Evolutionary conservation across 2,329 filamentous ascomycete genomes (phyloP).

Genomic region (Fusarium marasasianum): DNA sequence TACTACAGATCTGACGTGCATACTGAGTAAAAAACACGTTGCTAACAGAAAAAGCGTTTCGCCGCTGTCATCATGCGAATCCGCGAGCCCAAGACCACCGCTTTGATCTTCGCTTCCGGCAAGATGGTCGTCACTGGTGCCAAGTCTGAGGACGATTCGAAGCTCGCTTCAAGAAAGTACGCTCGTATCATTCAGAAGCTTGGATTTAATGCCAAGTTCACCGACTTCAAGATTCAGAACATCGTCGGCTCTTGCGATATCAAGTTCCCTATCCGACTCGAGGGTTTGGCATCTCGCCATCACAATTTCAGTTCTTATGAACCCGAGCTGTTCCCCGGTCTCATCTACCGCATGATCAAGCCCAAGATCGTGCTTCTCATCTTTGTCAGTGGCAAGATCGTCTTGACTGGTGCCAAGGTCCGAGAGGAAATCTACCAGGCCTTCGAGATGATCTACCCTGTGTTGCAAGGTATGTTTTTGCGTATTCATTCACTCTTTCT

Average conservation of each 20-base stretch:
- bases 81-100: conserved; percentile 97
- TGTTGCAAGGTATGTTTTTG: conserved; percentile 77
- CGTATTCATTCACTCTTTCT: conserved; percentile 13
- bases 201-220: conserved; percentile 99
- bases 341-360: conserved; percentile 99
- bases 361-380: conserved; percentile 98
- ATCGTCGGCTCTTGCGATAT: conserved; percentile 99
- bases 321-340: conserved; percentile 96
- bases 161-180: conserved; percentile 96
- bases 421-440: conserved; percentile 98
- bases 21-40: conserved; percentile 6
- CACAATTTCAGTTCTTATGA: conserved; percentile 99
- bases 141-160: conserved; percentile 97
- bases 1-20: conserved; percentile 58
- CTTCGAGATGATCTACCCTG: conserved; percentile 97
- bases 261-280: conserved; percentile 97
- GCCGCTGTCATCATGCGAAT: conserved; percentile 99
- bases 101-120: conserved; percentile 95
- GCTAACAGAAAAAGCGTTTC: conserved; percentile 77
- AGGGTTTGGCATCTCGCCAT: conserved; percentile 94
- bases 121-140: conserved; percentile 99
- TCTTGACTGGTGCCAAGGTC: conserved; percentile 96
- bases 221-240: conserved; percentile 99
- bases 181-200: conserved; percentile 99
- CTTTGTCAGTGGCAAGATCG: conserved; percentile 98